Percentiles rank a stretch among this genome's conserved stretches.
phyloP scores from a whole-genome alignment of 2,329 filamentous ascomycete species.

The Penicillium freii region DNA sequence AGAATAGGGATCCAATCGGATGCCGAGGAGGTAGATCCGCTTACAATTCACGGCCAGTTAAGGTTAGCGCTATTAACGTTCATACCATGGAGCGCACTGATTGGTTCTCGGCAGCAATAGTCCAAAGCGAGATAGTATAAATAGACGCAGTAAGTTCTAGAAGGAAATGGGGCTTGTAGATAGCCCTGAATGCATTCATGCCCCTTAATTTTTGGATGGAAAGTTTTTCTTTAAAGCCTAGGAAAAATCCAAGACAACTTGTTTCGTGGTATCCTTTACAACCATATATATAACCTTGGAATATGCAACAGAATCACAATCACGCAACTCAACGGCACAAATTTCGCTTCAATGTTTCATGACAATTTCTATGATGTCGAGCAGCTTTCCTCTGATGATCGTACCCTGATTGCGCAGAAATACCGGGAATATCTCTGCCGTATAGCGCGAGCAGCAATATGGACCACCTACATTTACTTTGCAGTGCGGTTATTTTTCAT shows the following conservation, averaged over 20 bases:
- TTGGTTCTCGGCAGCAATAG: background rate
- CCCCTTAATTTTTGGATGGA: background rate
- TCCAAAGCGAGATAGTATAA: background rate
- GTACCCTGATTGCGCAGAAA: conserved; percentile 11
- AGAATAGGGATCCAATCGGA: background rate
- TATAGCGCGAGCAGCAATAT: conserved; percentile 18
- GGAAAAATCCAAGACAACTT: background rate
- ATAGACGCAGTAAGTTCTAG: conserved; percentile 4
- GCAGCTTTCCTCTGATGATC: conserved; percentile 22
- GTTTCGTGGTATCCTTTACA: background rate
- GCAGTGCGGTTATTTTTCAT: conserved; percentile 17
- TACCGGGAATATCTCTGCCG: conserved; percentile 20
- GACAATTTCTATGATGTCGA: conserved; percentile 16
- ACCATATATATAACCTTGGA: background rate
- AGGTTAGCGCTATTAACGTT: background rate
- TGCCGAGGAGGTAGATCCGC: background rate
- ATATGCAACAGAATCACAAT: conserved; percentile 5
- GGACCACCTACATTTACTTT: conserved; percentile 23
- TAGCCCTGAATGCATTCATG: background rate
- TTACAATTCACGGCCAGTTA: background rate
- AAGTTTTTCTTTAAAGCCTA: background rate
- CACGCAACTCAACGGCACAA: background rate
- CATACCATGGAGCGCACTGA: background rate
- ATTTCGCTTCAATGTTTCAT: conserved; percentile 13
- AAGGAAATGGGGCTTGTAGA: background rate